Conservation (phyloP, 179 eudicot genomes). For the Beta macrorhiza region DNA sequence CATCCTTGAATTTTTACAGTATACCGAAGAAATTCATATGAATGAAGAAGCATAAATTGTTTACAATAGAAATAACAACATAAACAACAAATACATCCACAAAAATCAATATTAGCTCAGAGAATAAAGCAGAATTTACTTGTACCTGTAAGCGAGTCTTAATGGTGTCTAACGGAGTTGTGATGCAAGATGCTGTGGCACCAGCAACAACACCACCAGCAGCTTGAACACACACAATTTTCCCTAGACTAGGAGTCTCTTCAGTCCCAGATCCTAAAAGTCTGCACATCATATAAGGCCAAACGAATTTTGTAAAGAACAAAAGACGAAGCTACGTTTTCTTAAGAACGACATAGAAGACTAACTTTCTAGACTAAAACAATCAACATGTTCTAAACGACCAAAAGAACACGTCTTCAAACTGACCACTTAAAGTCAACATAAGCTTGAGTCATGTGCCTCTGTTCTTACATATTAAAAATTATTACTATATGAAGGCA, state of each 20-base stretch:
- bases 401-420: neutral
- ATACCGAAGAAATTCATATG: neutral
- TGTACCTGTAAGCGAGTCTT: conserved; percentile 94
- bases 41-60: neutral
- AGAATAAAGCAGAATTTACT: conserved; percentile 37
- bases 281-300: conserved; percentile 33
- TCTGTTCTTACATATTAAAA: neutral
- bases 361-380: neutral
- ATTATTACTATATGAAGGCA: neutral
- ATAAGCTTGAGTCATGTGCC: neutral
- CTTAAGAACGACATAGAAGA: neutral
- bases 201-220: conserved; percentile 92
- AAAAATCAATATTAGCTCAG: neutral
- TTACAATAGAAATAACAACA: neutral
- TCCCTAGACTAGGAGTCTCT: conserved; percentile 56
- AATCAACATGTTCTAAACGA: neutral
- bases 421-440: neutral
- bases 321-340: neutral
- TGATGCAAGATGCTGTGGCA: conserved; percentile 84
- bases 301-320: neutral
- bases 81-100: neutral
- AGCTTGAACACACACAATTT: conserved; percentile 74
- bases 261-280: conserved; percentile 60
- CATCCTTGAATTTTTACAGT: neutral
- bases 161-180: conserved; percentile 93